Base-by-base conservation (phyloP, 805 yeast genomes). In the Sugiyamaella qingdaonensis region DNA sequence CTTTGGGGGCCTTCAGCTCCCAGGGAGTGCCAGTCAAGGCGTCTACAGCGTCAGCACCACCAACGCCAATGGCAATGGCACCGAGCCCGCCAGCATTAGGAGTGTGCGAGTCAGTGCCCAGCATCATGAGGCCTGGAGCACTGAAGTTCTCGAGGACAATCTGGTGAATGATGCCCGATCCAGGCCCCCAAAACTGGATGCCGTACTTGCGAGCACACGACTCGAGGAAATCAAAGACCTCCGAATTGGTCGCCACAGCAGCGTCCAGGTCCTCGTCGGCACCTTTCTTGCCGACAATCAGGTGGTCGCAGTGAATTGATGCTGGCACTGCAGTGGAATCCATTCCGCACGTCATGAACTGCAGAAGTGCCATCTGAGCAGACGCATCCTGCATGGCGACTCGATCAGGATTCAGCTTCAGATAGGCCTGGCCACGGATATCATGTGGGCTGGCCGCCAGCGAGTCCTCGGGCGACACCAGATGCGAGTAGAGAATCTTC, bases 371-470 rank as follows among this genome's bases (percentile, higher is more conserved):
- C 88, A 92, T 94, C 74, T 94, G 99, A 16, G 99, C 99, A 32
- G 97, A 88, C n/a, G 99, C 99, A 78, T 94, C 99, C 77, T 94
- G 99, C 95, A 95, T 92, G 27, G 99, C 99, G 46, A 94, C 98
- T 70, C 99, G 83, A 69, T 94, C 99, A 21, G 99, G 99, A 69
- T 87, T 82, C 64, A 94, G 79, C 76, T 94, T 94, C 70, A 94
- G 79, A 73, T 94, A 94, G 50, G 91, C 82, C 48, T 84, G 76
- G 61, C 99, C 99, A 73, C 99, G 82, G 58, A 85, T 73, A 61
- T 79, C 78, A 49, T 74, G 64, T 14, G 80, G 67, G 51, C 74
- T 71, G 10, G 81, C 78, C 14, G 77, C 74, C 59, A 88, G 79
- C n/a, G 84, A 75, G 64, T 87, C 95, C 63, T 87, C 92, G 35